Evolutionary conservation across 495 filamentous ascomycete genomes (phyloP), one percentile per base, ranked within the genome.

Genomic region (Aspergillus bridgeri): DNA sequence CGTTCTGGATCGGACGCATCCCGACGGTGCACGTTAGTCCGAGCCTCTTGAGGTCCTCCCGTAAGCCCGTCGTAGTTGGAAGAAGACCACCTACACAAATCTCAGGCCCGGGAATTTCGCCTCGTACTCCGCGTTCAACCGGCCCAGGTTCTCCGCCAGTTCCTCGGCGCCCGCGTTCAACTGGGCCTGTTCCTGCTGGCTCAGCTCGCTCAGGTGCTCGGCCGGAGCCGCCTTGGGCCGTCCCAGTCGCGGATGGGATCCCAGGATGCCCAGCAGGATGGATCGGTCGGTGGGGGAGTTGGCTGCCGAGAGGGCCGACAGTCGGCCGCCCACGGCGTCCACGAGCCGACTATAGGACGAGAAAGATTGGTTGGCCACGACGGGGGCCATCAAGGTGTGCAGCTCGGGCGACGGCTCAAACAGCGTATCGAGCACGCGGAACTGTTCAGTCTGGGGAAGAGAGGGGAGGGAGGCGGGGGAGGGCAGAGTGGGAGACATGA

Each of bases 231-330:
- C 64, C 38, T 73, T 73, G 15, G 73, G 67, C 65, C 83, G 88
- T 25, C 94, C 94, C 56, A 98, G 77, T 3, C 94, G 82, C 6
- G 94, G 94, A 72, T 98, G 94, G 46, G 89, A 86, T n/a, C 83
- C 86, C 18, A 97, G 77, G 58, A 97, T 94, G 21, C 78, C 79
- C 42, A 89, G 75, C 17, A 91, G 76, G 64, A 80, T 78, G 42
- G 77, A 67, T 17, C 74, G 79, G 58, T 90, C 83, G 6, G 54
- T 62, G 19, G 71, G 61, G 68, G 79, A 61, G 72, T 76, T 60
- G 68, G 76, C 42, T 61, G 69, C 52, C 73, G 86, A 60, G 68
- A 83, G 53, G 64, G 77, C 46, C 79, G 76, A 65, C 79, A 82
- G 57, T 69, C 80, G 82, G 18, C 71, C 69, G 15, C 81, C 79